A percentile compares a stretch with the other conserved stretches of the same genome.
Evolutionary conservation across 768 basidiomycete genomes (phyloP).

Genomic region (Termitomyces titanicus): DNA sequence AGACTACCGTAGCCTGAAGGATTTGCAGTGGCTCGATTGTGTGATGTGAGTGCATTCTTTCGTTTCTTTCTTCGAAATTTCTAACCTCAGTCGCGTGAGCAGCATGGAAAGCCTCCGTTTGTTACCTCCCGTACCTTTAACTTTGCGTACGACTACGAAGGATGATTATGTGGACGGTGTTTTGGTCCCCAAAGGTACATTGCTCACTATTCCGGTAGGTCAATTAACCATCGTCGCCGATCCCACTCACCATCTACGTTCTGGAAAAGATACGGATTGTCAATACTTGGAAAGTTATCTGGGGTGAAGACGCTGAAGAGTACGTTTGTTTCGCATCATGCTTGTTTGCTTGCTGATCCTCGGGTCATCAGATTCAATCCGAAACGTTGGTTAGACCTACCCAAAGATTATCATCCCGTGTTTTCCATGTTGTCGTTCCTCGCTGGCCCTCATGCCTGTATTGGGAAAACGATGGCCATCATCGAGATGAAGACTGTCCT

Average conservation of each 20-base stretch:
- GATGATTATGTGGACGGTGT: constrained; percentile 41
- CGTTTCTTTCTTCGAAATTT: background rate
- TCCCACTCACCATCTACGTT: background rate
- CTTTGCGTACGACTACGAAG: constrained; percentile 31
- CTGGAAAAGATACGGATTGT: constrained; percentile 39
- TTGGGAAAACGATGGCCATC: constrained; percentile 42
- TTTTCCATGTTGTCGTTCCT: constrained; percentile 39
- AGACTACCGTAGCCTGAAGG: constrained; percentile 37
- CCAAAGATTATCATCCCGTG: constrained; percentile 28
- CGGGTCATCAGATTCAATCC: constrained; percentile 36
- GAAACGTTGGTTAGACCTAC: constrained; percentile 40
- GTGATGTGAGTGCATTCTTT: constrained; percentile 28
- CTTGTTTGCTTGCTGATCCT: background rate
- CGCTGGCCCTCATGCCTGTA: constrained; percentile 39
- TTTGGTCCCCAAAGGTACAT: constrained; percentile 41
- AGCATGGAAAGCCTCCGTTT: constrained; percentile 42
- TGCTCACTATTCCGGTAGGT: constrained; percentile 37
- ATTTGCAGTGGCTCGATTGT: constrained; percentile 35
- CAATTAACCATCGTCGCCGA: background rate
- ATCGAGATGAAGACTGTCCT: constrained; percentile 41
- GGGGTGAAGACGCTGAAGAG: constrained; percentile 52
- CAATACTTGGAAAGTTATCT: constrained; percentile 46
- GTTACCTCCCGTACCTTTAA: constrained; percentile 40
- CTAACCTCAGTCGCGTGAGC: background rate
- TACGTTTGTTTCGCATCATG: constrained; percentile 16